A percentile compares a stretch with the other conserved stretches of the same genome.
Evolutionary conservation across 805 yeast genomes (phyloP).

Genomic region (Teunomyces stri): DNA sequence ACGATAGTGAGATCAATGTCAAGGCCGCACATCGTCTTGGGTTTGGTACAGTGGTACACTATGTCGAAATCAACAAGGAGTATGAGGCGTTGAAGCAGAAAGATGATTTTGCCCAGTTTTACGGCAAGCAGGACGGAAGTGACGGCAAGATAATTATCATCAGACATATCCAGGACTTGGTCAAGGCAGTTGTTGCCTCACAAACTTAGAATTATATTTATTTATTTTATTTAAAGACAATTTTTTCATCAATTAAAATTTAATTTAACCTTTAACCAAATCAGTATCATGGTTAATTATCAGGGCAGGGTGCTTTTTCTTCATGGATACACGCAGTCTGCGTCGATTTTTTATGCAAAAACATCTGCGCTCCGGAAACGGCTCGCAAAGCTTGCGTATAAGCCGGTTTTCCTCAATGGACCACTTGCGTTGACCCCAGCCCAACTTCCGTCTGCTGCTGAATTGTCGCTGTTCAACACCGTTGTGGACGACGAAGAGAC

Average conservation of each 20-base stretch:
- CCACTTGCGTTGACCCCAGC: conserved; percentile 64
- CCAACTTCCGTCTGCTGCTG: conserved; percentile 72
- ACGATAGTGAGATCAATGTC: conserved; percentile 81
- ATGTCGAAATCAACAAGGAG: conserved; percentile 68
- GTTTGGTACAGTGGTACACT: conserved; percentile 69
- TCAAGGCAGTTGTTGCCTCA: conserved; percentile 1
- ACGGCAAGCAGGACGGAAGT: conserved; percentile 30
- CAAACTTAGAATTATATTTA: neutral
- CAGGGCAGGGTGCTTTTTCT: conserved; percentile 69
- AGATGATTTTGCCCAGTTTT: conserved; percentile 31
- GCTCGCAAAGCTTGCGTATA: conserved; percentile 61
- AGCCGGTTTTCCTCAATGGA: conserved; percentile 75
- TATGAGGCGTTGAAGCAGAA: conserved; percentile 28
- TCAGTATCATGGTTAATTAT: neutral
- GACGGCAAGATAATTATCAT: conserved; percentile 47
- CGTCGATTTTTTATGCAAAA: conserved; percentile 79
- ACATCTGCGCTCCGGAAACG: conserved; percentile 85
- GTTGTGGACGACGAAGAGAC: conserved; percentile 35
- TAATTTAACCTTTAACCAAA: neutral
- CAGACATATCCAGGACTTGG: conserved; percentile 54
- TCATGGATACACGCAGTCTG: conserved; percentile 89
- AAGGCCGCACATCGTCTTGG: conserved; percentile 70
- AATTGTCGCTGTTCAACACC: conserved; percentile 47
- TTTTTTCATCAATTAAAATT: too few relatives aligned
- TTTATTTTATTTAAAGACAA: neutral